Evolutionary conservation across 768 basidiomycete species (phyloP), one percentile per base, ranked within the genome.

Genomic region (Naganishia vishniacii): DNA sequence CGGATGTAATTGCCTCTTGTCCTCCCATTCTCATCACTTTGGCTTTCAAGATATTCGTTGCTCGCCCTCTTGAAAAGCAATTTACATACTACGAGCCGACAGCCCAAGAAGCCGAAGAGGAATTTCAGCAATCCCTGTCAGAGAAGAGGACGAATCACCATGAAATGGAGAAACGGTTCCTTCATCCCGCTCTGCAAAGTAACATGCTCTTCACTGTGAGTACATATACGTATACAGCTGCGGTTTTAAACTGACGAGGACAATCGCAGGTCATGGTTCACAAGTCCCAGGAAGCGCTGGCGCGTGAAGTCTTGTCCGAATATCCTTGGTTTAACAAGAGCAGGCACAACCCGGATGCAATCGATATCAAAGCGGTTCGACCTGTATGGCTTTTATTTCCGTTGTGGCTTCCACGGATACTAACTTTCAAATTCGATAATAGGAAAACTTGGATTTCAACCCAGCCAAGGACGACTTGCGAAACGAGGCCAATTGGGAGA

Each of bases 111-210:
- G 69, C 71, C 25, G 85, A 88, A 41, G 80, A 84, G 1, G 93
- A 97, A 75, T 80, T 93, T 42, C 46, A 60, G 16, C 67, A 65
- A 16, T 83, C 83, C 12, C 73, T 81, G 42, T 85, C 86, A 48
- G 86, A 89, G 69, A 82, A 92, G 2, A 83, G 91, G 71, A 89
- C 90, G 0, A 84, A 87, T 59, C 84, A 85, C 48, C 82, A 84
- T 0, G 93, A 97, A 74, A 83, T 98, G 31, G 86, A 86, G 79
- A 91, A 86, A 74, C 86, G 94, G 29, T 99, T 98, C 79, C 89
- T 93, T 0, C 95, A 99, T 75, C 93, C 95, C 0, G 88, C 92
- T 16, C 81, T 99, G 48, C 85, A 91, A 69, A 78, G 83, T 13
- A 90, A 93, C 59, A 81, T 94, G 48, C 89, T 92, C 34, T 77